A percentile compares a stretch with the other conserved stretches of the same genome.
Evolutionary conservation across 805 yeast genomes (phyloP).

Genomic region (Wickerhamiella vanderwaltii): DNA sequence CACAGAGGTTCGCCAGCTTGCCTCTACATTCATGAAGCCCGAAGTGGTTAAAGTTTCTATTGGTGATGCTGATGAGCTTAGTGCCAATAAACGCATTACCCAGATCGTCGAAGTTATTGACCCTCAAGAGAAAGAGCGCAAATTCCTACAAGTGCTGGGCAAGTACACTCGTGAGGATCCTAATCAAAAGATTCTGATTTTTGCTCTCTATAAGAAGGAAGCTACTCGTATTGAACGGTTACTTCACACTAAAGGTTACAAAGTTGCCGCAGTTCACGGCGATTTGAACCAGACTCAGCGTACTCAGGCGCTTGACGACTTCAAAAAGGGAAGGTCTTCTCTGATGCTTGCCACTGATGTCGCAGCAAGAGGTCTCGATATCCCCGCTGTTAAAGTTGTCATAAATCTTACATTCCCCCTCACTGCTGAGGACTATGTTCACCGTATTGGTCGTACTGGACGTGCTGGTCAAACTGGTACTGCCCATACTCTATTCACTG

Average conservation of each 20-base stretch:
- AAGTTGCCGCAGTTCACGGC: conserved; percentile 91
- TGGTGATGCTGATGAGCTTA: conserved; percentile 87
- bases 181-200: conserved; percentile 69
- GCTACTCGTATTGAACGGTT: conserved; percentile 81
- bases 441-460: conserved; percentile 95
- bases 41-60: conserved; percentile 80
- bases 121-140: conserved; percentile 65
- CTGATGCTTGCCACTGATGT: conserved; percentile 93
- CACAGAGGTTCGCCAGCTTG: conserved; percentile 90
- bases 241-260: conserved; percentile 57
- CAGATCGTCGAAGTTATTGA: conserved; percentile 92
- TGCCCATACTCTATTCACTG: conserved; percentile 92
- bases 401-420: conserved; percentile 92
- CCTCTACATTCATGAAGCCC: conserved; percentile 63
- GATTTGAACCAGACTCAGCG: conserved; percentile 88
- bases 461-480: conserved; percentile 93
- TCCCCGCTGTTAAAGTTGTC: conserved; percentile 92
- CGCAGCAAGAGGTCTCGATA: conserved; percentile 95
- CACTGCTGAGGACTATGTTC: conserved; percentile 93
- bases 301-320: conserved; percentile 70
- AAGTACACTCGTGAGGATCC: conserved; percentile 46
- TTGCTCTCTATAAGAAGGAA: conserved; percentile 93
- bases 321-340: conserved; percentile 66
- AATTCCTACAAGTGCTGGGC: conserved; percentile 55
- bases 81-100: conserved; percentile 87